Percentiles rank a stretch among this genome's conserved stretches.
Evolutionary conservation across 305 asterid species (phyloP).

Genomic region (Lippia alba): DNA sequence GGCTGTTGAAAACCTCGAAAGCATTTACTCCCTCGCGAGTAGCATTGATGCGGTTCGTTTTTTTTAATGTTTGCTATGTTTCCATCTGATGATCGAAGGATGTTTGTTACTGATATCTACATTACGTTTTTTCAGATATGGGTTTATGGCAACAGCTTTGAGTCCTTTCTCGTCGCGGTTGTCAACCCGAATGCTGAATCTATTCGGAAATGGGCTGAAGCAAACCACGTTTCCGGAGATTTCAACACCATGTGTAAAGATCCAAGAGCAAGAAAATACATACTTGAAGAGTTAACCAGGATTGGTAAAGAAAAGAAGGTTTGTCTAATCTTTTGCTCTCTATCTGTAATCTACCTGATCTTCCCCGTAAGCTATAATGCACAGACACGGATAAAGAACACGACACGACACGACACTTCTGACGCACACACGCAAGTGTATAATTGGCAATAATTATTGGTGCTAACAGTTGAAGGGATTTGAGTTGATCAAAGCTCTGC

Average conservation of each 20-base stretch:
- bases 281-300: constrained; percentile 61
- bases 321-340: constrained; percentile 10
- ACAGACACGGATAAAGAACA: too few relatives aligned
- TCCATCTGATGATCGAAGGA: background rate
- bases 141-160: constrained; percentile 81
- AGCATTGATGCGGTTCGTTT: constrained; percentile 61
- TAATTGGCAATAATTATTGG: background rate
- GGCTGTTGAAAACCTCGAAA: constrained; percentile 80
- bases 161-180: constrained; percentile 82
- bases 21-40: constrained; percentile 61
- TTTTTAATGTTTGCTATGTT: background rate
- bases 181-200: constrained; percentile 72
- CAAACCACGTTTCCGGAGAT: constrained; percentile 54
- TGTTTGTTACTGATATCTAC: background rate
- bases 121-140: constrained; percentile 65
- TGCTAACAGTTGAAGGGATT: constrained; percentile 75
- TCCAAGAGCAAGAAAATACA: constrained; percentile 51
- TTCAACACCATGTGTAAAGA: constrained; percentile 53
- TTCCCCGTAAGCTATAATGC: too few relatives aligned
- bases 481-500: constrained; percentile 70
- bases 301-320: constrained; percentile 81
- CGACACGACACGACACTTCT: too few relatives aligned
- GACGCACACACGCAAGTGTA: too few relatives aligned
- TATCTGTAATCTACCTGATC: background rate
- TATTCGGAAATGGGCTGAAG: constrained; percentile 67